Conservation (phyloP, 2,329 filamentous ascomycete genomes). For the Fusarium graminum region DNA sequence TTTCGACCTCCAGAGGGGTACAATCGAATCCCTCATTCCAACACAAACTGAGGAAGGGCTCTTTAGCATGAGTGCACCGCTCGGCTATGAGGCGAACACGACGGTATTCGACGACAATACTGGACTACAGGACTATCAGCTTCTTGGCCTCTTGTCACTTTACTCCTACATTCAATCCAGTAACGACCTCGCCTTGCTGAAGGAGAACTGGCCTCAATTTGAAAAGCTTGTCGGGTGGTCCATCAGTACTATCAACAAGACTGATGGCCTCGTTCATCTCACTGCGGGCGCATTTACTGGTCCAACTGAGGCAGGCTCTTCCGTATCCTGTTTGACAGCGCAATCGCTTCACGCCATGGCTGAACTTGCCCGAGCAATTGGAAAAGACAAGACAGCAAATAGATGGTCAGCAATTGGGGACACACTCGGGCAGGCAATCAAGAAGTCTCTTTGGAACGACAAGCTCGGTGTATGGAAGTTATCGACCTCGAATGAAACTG, state of each 20-base stretch:
- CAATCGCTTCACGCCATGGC: constrained; percentile 13
- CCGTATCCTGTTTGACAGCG: constrained; percentile 14
- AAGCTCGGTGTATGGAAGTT: constrained; percentile 11
- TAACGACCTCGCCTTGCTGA: constrained; percentile 8
- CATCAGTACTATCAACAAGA: constrained; percentile 7
- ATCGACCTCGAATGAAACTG: constrained; percentile 9
- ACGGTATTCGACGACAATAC: constrained; percentile 3
- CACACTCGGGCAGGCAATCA: neutral
- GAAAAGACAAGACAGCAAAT: neutral
- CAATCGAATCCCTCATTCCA: constrained; percentile 11
- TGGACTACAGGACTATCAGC: constrained; percentile 17
- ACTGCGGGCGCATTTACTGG: constrained; percentile 5
- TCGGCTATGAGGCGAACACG: constrained; percentile 15
- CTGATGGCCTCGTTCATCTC: constrained; percentile 9
- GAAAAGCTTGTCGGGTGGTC: constrained; percentile 10
- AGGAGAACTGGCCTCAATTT: constrained; percentile 15
- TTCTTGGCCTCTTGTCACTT: constrained; percentile 11
- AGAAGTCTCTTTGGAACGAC: constrained; percentile 17
- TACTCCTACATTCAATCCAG: constrained; percentile 13
- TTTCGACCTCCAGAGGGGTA: constrained; percentile 17
- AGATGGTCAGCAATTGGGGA: constrained; percentile 1
- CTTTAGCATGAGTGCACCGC: constrained; percentile 11
- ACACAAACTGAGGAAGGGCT: constrained; percentile 17
- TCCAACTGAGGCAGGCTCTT: constrained; percentile 7
- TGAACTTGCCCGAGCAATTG: constrained; percentile 14